Conservation (phyloP, 805 yeast species). For the Saturnispora saitoi region DNA sequence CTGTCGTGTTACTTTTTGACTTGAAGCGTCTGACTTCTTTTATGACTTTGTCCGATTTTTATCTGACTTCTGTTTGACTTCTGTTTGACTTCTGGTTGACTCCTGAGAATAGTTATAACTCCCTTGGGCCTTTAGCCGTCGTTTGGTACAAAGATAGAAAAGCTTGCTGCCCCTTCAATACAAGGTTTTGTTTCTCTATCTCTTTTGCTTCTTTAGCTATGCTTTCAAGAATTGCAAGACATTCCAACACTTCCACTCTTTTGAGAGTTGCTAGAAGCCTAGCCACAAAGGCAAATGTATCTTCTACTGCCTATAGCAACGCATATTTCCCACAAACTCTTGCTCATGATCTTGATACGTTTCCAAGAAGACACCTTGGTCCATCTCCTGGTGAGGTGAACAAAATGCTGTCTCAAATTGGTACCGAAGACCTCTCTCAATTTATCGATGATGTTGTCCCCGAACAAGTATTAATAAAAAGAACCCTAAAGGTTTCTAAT, state of each 20-base stretch:
- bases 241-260: neutral
- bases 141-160: neutral
- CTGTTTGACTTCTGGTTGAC: neutral
- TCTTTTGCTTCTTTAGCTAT: neutral
- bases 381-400: slow-evolving; percentile 56
- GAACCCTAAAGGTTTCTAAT: slow-evolving; percentile 52
- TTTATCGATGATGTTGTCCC: slow-evolving; percentile 76
- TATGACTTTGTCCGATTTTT: neutral
- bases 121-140: neutral
- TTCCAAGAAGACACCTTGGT: slow-evolving; percentile 87
- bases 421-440: slow-evolving; percentile 56
- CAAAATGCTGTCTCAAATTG: slow-evolving; percentile 58
- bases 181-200: neutral
- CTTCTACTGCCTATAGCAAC: slow-evolving; percentile 41
- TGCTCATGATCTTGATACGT: slow-evolving; percentile 53
- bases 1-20: slow-evolving; percentile 5
- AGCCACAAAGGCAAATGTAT: slow-evolving; percentile 39
- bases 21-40: neutral
- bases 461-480: slow-evolving; percentile 55
- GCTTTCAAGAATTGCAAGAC: slow-evolving; percentile 7
- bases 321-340: slow-evolving; percentile 36
- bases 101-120: neutral
- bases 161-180: neutral
- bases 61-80: neutral
- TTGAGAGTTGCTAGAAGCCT: slow-evolving; percentile 2